phyloP scores from a whole-genome alignment of 2,329 filamentous ascomycete genomes.

The Apiospora malaysiana region DNA sequence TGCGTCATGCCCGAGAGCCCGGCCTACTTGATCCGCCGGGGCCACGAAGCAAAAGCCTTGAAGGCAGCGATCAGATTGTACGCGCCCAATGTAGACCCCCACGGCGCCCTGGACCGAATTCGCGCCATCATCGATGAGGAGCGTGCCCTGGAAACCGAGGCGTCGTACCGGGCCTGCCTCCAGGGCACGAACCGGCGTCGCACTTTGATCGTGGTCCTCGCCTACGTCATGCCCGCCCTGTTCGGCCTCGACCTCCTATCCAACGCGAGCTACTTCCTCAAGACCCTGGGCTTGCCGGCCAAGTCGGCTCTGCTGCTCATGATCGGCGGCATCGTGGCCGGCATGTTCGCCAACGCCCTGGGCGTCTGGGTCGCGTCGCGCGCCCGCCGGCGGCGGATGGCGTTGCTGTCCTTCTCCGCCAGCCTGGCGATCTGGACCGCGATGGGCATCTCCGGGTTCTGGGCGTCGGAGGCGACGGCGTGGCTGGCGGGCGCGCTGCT shows the following conservation, averaged over 20 bases:
- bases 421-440: conserved; percentile 47
- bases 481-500: conserved; percentile 48
- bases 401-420: conserved; percentile 41
- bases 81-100: conserved; percentile 44
- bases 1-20: conserved; percentile 58
- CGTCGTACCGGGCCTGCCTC: conserved; percentile 52
- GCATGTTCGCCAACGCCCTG: conserved; percentile 49
- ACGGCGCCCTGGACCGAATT: conserved; percentile 50
- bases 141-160: conserved; percentile 33
- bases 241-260: conserved; percentile 53
- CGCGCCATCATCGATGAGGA: conserved; percentile 54
- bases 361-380: conserved; percentile 51
- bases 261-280: conserved; percentile 47
- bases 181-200: conserved; percentile 48
- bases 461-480: conserved; percentile 42
- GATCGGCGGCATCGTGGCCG: conserved; percentile 51
- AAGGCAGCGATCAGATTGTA: conserved; percentile 57
- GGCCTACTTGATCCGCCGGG: conserved; percentile 52
- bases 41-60: conserved; percentile 45
- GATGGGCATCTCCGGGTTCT: conserved; percentile 55
- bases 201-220: conserved; percentile 49
- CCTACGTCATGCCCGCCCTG: conserved; percentile 48
- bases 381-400: conserved; percentile 47
- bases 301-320: conserved; percentile 47
- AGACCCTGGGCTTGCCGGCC: conserved; percentile 43